Evolutionary conservation across 202 grass and related monocot species (phyloP).

Genomic region (Digitaria exilis): DNA sequence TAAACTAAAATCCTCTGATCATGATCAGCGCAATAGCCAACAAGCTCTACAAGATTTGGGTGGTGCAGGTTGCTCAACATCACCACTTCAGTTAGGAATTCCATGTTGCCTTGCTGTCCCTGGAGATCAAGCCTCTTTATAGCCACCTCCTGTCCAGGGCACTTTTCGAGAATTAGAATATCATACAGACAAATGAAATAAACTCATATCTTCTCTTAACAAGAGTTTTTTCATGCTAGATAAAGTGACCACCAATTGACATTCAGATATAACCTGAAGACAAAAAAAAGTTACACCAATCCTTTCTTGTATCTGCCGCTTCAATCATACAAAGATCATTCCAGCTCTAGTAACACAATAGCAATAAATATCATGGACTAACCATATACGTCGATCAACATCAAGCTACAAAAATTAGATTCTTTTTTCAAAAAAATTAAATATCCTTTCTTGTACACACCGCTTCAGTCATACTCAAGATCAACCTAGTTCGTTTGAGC

Average conservation of each 20-base stretch:
- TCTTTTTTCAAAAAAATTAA: background rate
- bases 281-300: background rate
- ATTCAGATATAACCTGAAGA: background rate
- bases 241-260: background rate
- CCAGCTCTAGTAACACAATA: background rate
- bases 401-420: background rate
- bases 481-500: background rate
- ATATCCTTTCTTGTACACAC: background rate
- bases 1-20: constrained; percentile 89
- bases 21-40: constrained; percentile 75
- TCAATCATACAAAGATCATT: background rate
- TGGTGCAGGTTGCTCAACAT: constrained; percentile 76
- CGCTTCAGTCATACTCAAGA: constrained; percentile 5
- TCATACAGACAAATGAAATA: constrained; percentile 24
- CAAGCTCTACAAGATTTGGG: constrained; percentile 86
- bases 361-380: background rate
- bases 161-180: constrained; percentile 35
- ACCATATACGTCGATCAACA: background rate
- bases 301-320: background rate
- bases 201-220: constrained; percentile 3
- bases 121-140: constrained; percentile 81
- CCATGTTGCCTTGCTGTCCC: constrained; percentile 70
- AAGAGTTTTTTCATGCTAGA: constrained; percentile 20
- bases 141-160: constrained; percentile 61
- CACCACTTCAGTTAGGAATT: constrained; percentile 78